Conservation (phyloP, 306 rosid species). For the Rosa multiflora region DNA sequence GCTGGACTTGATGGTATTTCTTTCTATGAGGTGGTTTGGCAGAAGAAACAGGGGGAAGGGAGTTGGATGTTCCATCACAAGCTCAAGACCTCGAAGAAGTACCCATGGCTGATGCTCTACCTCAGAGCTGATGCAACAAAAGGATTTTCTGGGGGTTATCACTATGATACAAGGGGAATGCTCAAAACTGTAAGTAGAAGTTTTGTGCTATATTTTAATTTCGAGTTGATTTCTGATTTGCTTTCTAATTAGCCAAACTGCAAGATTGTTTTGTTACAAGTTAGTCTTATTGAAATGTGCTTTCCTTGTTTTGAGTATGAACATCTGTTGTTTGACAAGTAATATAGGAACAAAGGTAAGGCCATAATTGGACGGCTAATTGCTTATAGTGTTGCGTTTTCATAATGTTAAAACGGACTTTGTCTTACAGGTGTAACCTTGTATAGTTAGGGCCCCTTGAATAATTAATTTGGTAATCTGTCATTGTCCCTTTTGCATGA, state of each 20-base stretch:
- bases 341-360: not conserved
- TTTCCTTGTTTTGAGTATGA: conserved; percentile 5
- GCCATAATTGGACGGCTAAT: conserved; percentile 14
- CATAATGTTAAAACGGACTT: not conserved
- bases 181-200: conserved; percentile 56
- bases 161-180: conserved; percentile 84
- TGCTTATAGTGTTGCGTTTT: not conserved
- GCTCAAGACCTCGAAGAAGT: conserved; percentile 67
- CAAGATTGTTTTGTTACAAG: not conserved
- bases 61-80: conserved; percentile 75
- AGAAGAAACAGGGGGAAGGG: conserved; percentile 66
- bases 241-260: not conserved
- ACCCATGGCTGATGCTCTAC: conserved; percentile 87
- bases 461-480: conserved; percentile 11
- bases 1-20: conserved; percentile 40
- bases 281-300: not conserved
- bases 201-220: not conserved
- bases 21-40: conserved; percentile 71
- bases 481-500: conserved; percentile 17
- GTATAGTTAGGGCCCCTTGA: not conserved
- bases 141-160: conserved; percentile 91
- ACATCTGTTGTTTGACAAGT: not conserved
- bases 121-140: conserved; percentile 79
- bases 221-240: not conserved
- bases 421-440: not conserved